Percentiles rank a stretch among this genome's conserved stretches.
Evolutionary conservation across 139 green algal genomes (phyloP).

Genomic region (Coccomyxa sp.): DNA sequence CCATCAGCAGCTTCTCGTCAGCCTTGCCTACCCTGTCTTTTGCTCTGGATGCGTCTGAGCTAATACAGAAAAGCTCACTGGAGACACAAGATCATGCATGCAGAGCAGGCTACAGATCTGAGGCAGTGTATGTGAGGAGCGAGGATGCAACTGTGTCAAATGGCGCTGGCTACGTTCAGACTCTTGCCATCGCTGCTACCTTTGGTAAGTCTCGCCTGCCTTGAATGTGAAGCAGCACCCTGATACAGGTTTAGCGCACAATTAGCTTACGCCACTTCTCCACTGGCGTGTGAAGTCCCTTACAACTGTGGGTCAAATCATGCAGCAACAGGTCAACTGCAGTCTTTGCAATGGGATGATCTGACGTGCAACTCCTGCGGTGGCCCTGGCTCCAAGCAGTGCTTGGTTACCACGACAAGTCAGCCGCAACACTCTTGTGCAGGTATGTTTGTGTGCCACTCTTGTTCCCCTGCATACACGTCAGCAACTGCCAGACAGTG

Average conservation of each 20-base stretch:
- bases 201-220: not conserved
- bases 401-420: not conserved
- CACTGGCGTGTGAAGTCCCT: no score
- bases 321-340: not conserved
- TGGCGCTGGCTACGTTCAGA: not conserved
- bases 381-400: not conserved
- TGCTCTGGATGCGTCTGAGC: not conserved
- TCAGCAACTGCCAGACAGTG: not conserved
- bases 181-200: not conserved
- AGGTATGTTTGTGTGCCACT: not conserved
- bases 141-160: not conserved
- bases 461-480: not conserved
- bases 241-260: no score
- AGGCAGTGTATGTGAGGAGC: not conserved
- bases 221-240: no score
- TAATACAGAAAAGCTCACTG: not conserved
- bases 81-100: not conserved
- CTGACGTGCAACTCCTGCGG: not conserved
- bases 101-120: not conserved
- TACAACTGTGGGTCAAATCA: no score
- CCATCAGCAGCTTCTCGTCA: not conserved
- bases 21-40: not conserved
- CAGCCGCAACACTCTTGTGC: not conserved
- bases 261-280: no score
- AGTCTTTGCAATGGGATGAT: not conserved